Conservation (phyloP, 805 yeast species). For the Ogataea glucozyma region DNA sequence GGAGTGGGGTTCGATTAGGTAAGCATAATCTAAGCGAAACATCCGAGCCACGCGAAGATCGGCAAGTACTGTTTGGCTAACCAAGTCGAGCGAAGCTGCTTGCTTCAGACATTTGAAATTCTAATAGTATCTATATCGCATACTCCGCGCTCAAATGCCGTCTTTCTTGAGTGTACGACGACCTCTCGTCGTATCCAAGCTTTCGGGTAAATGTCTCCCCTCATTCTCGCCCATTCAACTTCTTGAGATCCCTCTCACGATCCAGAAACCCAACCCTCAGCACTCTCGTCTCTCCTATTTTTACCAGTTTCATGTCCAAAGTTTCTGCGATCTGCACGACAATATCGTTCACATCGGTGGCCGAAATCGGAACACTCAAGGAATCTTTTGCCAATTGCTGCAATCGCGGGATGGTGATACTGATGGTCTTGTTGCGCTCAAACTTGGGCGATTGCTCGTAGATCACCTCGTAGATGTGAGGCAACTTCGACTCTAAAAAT, state of each 20-base stretch:
- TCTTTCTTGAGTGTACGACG: not conserved
- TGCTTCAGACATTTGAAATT: too few relatives aligned
- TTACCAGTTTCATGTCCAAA: constrained; percentile 17
- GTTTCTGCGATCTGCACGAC: constrained; percentile 13
- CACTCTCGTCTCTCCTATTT: constrained; percentile 23
- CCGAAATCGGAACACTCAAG: constrained; percentile 18
- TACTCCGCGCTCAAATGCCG: not conserved
- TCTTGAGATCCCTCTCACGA: constrained; percentile 20
- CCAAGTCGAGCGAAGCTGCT: too few relatives aligned
- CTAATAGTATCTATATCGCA: too few relatives aligned
- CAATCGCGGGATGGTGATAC: constrained; percentile 19
- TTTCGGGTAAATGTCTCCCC: not conserved
- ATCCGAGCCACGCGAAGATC: too few relatives aligned
- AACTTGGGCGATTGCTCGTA: constrained; percentile 26
- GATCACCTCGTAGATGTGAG: constrained; percentile 26
- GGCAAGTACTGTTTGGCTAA: too few relatives aligned
- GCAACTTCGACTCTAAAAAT: constrained; percentile 22
- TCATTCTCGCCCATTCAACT: constrained; percentile 6
- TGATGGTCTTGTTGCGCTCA: constrained; percentile 7
- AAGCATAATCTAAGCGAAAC: too few relatives aligned
- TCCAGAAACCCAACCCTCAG: constrained; percentile 22
- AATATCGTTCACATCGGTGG: constrained; percentile 18
- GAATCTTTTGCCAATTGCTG: constrained; percentile 26
- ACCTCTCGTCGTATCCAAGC: not conserved
- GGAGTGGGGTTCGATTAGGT: not conserved